Base-by-base conservation (phyloP, 495 filamentous ascomycete genomes). In the Talaromyces nanjingensis region DNA sequence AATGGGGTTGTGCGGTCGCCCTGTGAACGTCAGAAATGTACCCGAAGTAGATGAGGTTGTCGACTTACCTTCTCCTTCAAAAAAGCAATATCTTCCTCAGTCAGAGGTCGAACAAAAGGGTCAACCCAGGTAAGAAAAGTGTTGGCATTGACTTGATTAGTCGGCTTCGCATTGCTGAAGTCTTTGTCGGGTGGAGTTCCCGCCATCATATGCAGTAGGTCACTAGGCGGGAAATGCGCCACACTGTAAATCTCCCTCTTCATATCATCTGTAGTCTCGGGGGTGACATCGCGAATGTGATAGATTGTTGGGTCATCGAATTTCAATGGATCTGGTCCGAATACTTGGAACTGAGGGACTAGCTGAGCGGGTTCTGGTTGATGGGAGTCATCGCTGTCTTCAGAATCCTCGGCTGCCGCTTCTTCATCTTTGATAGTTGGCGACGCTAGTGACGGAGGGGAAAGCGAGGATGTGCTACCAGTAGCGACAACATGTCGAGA, bases 281-380 rank as follows among this genome's bases (percentile, higher is more conserved):
- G 79, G 5, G 80, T 83, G 8, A 92, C 78, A 1, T 88, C 81
- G 14, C 89, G 87, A 63, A 99, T 97, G 63, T 98, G 88, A 75
- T 99, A 99, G 57, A 97, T 82, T 42, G 93, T 97, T 0, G 93
- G 91, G 70, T 99, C 94, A 67, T 91, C 89, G 67, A 92, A 97
- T 20, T 86, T 89, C n/a, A 90, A 86, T 0, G 93, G 93, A 70
- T 97, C 91, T 11, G 94, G 87, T 45, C 93, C 93, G 69, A 99
- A 96, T 2, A 90, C 88, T 68, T 96, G 86, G 67, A 85, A 78
- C 63, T 92, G 87, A 29, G 91, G 84, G 25, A 91, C 79, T 29
- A 90, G 83, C 22, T 89, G 87, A 12, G 87, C 86, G 1, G 92
- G 90, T n/a, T 88, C 83, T 5, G 88, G 89, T 72, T 92, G 93